Evolutionary conservation across 2,329 filamentous ascomycete genomes (phyloP).

Genomic region (Fusarium sp.): DNA sequence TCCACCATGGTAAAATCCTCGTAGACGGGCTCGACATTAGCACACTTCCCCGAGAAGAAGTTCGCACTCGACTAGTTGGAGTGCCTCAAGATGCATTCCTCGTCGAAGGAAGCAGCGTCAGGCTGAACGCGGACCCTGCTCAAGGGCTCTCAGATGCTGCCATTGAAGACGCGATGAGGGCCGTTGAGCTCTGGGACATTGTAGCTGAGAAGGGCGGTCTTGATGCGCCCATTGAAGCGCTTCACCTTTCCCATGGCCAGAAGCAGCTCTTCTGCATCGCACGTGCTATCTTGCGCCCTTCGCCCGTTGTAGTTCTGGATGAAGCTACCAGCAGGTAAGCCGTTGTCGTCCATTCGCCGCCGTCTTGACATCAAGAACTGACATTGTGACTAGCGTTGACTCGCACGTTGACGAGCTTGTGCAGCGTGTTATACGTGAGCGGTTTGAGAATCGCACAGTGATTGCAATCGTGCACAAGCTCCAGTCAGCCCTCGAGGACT

Average conservation of each 20-base stretch:
- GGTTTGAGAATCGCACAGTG: slow-evolving; percentile 40
- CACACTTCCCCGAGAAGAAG: slow-evolving; percentile 38
- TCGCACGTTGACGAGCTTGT: slow-evolving; percentile 31
- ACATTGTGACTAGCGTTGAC: slow-evolving; percentile 22
- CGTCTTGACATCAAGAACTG: background rate
- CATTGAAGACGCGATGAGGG: slow-evolving; percentile 56
- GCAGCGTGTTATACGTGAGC: slow-evolving; percentile 21
- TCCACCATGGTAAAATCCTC: slow-evolving; percentile 54
- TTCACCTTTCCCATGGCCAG: slow-evolving; percentile 58
- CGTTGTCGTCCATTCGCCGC: rapidly evolving
- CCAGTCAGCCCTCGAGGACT: slow-evolving; percentile 32
- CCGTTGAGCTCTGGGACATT: slow-evolving; percentile 57
- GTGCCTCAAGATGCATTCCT: slow-evolving; percentile 64
- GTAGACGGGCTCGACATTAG: slow-evolving; percentile 56
- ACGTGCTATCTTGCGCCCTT: slow-evolving; percentile 54
- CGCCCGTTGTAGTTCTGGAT: slow-evolving; percentile 54
- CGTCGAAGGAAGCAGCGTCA: slow-evolving; percentile 55
- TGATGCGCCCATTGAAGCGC: slow-evolving; percentile 45
- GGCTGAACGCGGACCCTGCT: slow-evolving; percentile 60
- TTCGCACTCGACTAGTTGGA: slow-evolving; percentile 51
- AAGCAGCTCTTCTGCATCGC: slow-evolving; percentile 61
- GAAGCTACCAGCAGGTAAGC: slow-evolving; percentile 54
- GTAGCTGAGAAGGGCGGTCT: slow-evolving; percentile 53
- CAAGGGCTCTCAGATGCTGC: slow-evolving; percentile 50
- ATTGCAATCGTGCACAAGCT: slow-evolving; percentile 44